Percentiles rank a stretch among this genome's conserved stretches.
These are phyloP conservation scores for Heliamphora pulchella DNA, from an alignment of 179 eudicot species.

Conservation along the genomic window DNA sequence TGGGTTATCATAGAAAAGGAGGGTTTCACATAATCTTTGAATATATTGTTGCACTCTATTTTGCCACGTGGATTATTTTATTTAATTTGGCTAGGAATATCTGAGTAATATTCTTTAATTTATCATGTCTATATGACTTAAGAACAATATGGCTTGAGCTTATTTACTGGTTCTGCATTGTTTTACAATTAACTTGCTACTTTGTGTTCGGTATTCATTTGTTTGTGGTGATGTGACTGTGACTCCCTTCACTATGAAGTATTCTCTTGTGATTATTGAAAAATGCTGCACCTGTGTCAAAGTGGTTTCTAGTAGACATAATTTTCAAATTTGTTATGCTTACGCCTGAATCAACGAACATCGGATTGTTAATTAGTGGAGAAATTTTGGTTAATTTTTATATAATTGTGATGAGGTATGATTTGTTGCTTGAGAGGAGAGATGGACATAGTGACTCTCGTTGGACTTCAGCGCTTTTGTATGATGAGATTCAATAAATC, in stretches of 20 bases:
- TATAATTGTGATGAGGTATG: background rate
- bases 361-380: background rate
- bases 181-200: background rate
- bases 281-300: background rate
- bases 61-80: background rate
- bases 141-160: background rate
- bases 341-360: background rate
- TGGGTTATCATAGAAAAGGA: background rate
- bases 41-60: background rate
- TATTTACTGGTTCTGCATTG: no score
- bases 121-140: background rate
- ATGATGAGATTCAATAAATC: background rate
- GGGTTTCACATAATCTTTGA: background rate
- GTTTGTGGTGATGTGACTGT: background rate
- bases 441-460: background rate
- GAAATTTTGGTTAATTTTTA: background rate
- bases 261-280: background rate
- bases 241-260: background rate
- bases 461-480: background rate
- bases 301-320: background rate
- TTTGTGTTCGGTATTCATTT: background rate
- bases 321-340: background rate
- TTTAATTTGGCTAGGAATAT: background rate
- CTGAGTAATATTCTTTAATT: background rate
- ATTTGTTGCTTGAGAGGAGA: no score